phyloP scores from a whole-genome alignment of 2,329 filamentous ascomycete species.

The Graphium sp. region DNA sequence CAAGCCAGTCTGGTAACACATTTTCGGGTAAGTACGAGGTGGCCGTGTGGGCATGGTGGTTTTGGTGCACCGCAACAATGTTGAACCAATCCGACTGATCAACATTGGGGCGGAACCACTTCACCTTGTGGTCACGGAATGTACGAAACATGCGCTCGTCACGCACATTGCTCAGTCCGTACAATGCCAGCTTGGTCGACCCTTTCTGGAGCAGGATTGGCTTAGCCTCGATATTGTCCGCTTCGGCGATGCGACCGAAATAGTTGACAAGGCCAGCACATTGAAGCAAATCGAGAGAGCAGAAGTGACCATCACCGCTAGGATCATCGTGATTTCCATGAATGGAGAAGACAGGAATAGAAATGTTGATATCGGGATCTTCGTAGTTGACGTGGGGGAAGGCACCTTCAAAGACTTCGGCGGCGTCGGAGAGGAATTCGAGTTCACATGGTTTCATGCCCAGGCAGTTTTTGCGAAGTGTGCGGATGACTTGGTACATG shows the following conservation, averaged over 20 bases:
- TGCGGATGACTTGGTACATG: slow-evolving; percentile 95
- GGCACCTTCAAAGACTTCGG: slow-evolving; percentile 74
- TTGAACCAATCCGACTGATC: slow-evolving; percentile 77
- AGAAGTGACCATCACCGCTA: slow-evolving; percentile 85
- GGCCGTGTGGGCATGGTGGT: slow-evolving; percentile 80
- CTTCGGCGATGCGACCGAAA: slow-evolving; percentile 80
- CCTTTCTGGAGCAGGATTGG: slow-evolving; percentile 90
- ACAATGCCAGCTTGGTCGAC: slow-evolving; percentile 78
- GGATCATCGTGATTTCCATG: slow-evolving; percentile 98
- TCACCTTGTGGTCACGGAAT: slow-evolving; percentile 83
- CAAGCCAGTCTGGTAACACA: slow-evolving; percentile 79
- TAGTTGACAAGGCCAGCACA: slow-evolving; percentile 89
- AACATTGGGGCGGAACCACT: slow-evolving; percentile 70
- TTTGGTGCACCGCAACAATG: slow-evolving; percentile 86
- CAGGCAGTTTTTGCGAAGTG: slow-evolving; percentile 79
- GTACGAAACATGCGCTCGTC: slow-evolving; percentile 91
- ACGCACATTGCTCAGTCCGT: slow-evolving; percentile 87
- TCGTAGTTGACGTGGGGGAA: slow-evolving; percentile 97
- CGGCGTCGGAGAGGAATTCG: slow-evolving; percentile 85
- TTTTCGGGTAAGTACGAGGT: slow-evolving; percentile 92
- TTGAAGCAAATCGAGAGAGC: slow-evolving; percentile 80
- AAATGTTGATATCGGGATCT: slow-evolving; percentile 90
- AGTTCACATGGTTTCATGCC: slow-evolving; percentile 92
- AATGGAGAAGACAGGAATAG: slow-evolving; percentile 94
- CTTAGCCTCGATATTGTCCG: slow-evolving; percentile 85